Base-by-base conservation (phyloP, 805 yeast species). In the Wickerhamiella sergipiensis region DNA sequence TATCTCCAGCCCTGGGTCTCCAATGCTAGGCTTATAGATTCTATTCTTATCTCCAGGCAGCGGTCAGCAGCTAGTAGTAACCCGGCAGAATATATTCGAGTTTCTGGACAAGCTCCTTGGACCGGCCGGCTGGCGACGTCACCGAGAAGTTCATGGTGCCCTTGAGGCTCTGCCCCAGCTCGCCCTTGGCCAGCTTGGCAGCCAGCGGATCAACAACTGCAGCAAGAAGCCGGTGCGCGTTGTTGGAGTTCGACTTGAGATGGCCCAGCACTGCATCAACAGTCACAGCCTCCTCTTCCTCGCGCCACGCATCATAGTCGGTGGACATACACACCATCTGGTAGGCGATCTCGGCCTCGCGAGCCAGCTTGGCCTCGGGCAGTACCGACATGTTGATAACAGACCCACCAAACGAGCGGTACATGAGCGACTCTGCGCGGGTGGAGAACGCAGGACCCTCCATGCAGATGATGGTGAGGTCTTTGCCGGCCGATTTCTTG, bases 241-340 rank as follows among this genome's bases (percentile, higher is more conserved):
- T 90, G 38, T 78, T 82, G 48, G 85, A 75, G 70, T 92, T 92
- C 53, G 95, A 92, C 63, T 78, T 78, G 64, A 90, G 75, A 66
- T 92, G 85, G 50, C 95, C 87, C 48, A 92, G 88, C 43, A 92
- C 96, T 4, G 95, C 84, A 70, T 89, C 97, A n/a, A 92, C 97
- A 8, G 97, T 89, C 46, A 92, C 99, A 2, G 97, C 90, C 63
- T 90, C 97, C 64, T 82, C 97, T 50, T 78, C 79, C 61, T 83
- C 95, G 64, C 88, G 85, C 99, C 99, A 92, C 22, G 98, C 95
- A 65, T 92, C 99, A 69, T 92, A 92, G 67, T 92, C 99, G 3
- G 99, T 92, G 1, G 95, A 83, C 99, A 92, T 92, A 70, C 99
- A 92, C 57, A 92, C 77, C 97, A 92, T 92, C 69, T 90, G 97